Conservation (phyloP, 306 rosid genomes). For the Lablab purpureus region DNA sequence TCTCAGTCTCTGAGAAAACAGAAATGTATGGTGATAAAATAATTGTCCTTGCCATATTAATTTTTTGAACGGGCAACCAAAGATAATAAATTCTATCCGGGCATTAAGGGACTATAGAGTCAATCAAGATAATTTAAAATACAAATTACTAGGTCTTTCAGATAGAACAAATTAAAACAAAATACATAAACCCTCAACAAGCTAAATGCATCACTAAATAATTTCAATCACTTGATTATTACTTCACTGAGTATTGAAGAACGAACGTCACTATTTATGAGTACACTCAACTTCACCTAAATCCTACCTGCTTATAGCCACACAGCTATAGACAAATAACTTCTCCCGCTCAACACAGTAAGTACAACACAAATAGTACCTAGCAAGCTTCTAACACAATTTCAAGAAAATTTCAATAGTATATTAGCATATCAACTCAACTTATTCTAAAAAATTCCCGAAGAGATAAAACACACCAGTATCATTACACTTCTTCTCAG, state of each 20-base stretch:
- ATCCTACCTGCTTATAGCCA: background rate
- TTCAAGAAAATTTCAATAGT: background rate
- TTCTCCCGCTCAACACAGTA: background rate
- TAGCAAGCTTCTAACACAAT: background rate
- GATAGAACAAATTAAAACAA: background rate
- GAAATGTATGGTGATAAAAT: constrained; percentile 31
- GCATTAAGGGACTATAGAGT: background rate
- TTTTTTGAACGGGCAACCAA: background rate
- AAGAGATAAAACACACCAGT: constrained; percentile 53
- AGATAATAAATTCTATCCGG: background rate
- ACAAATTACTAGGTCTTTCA: background rate
- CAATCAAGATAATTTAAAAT: background rate
- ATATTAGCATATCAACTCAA: constrained; percentile 4
- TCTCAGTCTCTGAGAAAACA: constrained; percentile 70
- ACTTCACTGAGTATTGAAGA: background rate
- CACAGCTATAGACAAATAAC: background rate
- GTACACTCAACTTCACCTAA: background rate
- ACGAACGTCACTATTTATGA: background rate
- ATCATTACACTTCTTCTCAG: constrained; percentile 72
- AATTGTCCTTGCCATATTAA: background rate
- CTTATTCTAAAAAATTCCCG: background rate
- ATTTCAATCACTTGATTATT: background rate
- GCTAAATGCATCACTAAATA: background rate
- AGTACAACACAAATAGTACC: background rate
- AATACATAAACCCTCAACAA: background rate